Conservation (phyloP, 371 early-diverging fungal species). For the Rhizopus arrhizus region DNA sequence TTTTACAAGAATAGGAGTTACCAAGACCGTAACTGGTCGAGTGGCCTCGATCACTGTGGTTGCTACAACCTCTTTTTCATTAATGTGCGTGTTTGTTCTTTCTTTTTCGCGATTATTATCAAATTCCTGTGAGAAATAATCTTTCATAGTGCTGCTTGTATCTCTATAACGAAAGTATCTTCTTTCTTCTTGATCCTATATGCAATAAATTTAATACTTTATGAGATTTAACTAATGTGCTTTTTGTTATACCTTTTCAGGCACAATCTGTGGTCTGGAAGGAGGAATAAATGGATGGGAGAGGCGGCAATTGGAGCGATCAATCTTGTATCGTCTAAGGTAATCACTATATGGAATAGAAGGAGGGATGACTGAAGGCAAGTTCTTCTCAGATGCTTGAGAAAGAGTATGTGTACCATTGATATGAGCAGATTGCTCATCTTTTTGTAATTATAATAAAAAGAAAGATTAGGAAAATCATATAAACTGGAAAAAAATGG, state of each 20-base stretch:
- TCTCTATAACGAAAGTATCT: background rate
- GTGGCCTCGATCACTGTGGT: slow-evolving; percentile 66
- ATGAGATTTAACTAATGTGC: no score
- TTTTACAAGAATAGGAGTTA: slow-evolving; percentile 77
- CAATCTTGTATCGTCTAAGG: slow-evolving; percentile 58
- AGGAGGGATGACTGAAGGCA: slow-evolving; percentile 43
- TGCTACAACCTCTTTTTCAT: slow-evolving; percentile 41
- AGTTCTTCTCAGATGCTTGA: slow-evolving; percentile 4
- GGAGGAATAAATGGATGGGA: slow-evolving; percentile 62
- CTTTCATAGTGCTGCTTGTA: slow-evolving; percentile 2
- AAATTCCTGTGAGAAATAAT: slow-evolving; percentile 9
- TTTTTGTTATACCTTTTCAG: slow-evolving; percentile 33
- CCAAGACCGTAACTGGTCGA: slow-evolving; percentile 57
- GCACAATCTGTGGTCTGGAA: slow-evolving; percentile 40
- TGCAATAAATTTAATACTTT: background rate
- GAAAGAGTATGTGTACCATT: background rate
- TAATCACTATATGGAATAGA: slow-evolving; percentile 76
- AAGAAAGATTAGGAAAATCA: background rate
- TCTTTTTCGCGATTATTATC: slow-evolving; percentile 12
- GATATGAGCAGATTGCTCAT: background rate
- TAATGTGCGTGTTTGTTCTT: slow-evolving; percentile 4
- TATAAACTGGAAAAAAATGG: background rate
- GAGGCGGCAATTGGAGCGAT: slow-evolving; percentile 36
- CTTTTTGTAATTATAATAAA: background rate
- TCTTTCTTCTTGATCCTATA: background rate